phyloP scores from a whole-genome alignment of 352 stramenopile species.

The Pythium aphanidermatum region DNA sequence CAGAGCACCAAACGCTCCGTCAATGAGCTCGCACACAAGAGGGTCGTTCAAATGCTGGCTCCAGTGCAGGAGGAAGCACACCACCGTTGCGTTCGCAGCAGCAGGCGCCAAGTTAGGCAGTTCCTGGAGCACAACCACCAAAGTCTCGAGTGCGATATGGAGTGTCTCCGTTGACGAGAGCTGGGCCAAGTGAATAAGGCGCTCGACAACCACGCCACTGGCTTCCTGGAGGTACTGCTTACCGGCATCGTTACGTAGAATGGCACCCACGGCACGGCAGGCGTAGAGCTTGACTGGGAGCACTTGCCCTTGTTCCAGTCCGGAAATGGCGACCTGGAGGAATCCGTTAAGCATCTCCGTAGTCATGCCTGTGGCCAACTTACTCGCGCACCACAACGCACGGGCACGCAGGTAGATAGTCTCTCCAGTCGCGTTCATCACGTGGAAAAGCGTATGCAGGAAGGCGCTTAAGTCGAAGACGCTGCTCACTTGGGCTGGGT shows the following conservation, averaged over 20 bases:
- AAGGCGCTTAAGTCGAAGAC: conserved; percentile 57
- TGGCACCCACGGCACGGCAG: conserved; percentile 65
- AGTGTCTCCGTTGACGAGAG: conserved; percentile 63
- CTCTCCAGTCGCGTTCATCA: conserved; percentile 60
- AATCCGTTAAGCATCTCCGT: conserved; percentile 67
- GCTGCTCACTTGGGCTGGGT: conserved; percentile 34
- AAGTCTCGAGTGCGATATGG: conserved; percentile 70
- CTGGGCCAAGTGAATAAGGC: conserved; percentile 49
- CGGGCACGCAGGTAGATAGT: conserved; percentile 74
- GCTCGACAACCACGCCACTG: conserved; percentile 43
- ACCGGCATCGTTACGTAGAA: conserved; percentile 54
- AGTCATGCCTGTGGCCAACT: conserved; percentile 60
- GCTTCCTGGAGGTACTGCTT: conserved; percentile 51
- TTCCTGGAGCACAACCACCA: conserved; percentile 70
- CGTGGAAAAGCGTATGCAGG: conserved; percentile 66
- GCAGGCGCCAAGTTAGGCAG: conserved; percentile 28
- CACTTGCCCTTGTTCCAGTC: conserved; percentile 61
- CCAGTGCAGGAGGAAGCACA: conserved; percentile 67
- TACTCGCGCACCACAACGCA: conserved; percentile 77
- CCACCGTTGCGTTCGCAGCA: conserved; percentile 37
- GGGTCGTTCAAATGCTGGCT: conserved; percentile 65
- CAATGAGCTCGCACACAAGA: conserved; percentile 64
- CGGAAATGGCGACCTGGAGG: conserved; percentile 65
- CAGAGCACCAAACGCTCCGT: conserved; percentile 58
- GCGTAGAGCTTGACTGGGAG: conserved; percentile 74